phyloP scores from a whole-genome alignment of 2,329 filamentous ascomycete genomes.

The Diaporthe ampelina region DNA sequence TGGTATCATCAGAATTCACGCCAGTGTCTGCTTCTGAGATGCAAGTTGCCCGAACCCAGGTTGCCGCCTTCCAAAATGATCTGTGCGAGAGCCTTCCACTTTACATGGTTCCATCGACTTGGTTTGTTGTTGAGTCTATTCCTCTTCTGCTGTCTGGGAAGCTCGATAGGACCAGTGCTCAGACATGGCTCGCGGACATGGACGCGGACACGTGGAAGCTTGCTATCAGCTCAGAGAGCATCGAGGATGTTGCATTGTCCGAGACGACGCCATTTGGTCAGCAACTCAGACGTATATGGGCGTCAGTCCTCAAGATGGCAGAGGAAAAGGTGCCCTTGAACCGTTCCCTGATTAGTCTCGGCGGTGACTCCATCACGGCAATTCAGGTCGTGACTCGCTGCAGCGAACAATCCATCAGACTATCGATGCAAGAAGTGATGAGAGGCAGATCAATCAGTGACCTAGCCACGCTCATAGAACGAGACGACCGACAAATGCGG shows the following conservation, averaged over 20 bases:
- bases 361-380: slow-evolving; percentile 9
- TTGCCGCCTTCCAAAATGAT: not conserved
- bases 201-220: not conserved
- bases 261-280: slow-evolving; percentile 49
- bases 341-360: slow-evolving; percentile 61
- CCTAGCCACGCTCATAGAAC: slow-evolving; percentile 13
- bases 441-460: not conserved
- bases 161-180: slow-evolving; percentile 35
- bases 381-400: slow-evolving; percentile 8
- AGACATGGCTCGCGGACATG: not conserved
- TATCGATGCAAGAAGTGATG: slow-evolving; percentile 3
- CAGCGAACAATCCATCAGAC: slow-evolving; percentile 7
- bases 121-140: slow-evolving; percentile 45
- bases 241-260: slow-evolving; percentile 13
- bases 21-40: slow-evolving; percentile 43
- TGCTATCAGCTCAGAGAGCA: slow-evolving; percentile 52
- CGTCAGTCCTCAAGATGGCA: slow-evolving; percentile 32
- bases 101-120: slow-evolving; percentile 43
- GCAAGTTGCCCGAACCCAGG: slow-evolving; percentile 12
- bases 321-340: slow-evolving; percentile 49
- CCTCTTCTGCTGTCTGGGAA: slow-evolving; percentile 47
- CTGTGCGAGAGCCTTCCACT: not conserved
- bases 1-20: not conserved
- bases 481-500: not conserved
- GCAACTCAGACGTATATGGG: slow-evolving; percentile 53